Conservation (phyloP, 768 basidiomycete species). For the Phylloporus scabripes region DNA sequence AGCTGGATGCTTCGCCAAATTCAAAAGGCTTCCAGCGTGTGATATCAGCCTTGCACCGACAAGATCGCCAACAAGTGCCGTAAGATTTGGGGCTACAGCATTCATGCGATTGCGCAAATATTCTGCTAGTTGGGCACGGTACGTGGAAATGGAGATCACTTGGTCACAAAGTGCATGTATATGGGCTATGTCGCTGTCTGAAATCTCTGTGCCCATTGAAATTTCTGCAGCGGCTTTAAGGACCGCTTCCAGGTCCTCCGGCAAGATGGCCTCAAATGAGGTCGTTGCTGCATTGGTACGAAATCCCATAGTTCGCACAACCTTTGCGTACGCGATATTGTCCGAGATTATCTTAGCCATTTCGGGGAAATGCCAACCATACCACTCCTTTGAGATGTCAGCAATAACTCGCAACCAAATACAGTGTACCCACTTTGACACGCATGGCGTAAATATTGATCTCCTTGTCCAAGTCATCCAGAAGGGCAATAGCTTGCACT, state of each 20-base stretch:
- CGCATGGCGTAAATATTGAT: slow-evolving; percentile 99
- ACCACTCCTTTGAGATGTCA: slow-evolving; percentile 79
- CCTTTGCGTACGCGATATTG: slow-evolving; percentile 95
- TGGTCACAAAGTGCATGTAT: slow-evolving; percentile 97
- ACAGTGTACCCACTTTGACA: slow-evolving; percentile 68
- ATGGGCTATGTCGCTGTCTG: slow-evolving; percentile 93
- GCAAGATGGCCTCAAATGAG: slow-evolving; percentile 83
- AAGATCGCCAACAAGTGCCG: slow-evolving; percentile 73
- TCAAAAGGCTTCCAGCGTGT: slow-evolving; percentile 68
- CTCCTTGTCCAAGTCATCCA: slow-evolving; percentile 99
- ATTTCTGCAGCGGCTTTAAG: slow-evolving; percentile 95
- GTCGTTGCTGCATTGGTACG: slow-evolving; percentile 88
- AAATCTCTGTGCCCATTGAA: slow-evolving; percentile 99
- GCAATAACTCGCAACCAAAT: not conserved
- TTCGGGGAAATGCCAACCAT: slow-evolving; percentile 99
- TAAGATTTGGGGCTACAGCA: slow-evolving; percentile 96
- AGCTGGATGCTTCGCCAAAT: slow-evolving; percentile 70
- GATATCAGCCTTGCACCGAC: slow-evolving; percentile 72
- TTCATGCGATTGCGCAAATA: slow-evolving; percentile 98
- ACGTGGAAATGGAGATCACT: slow-evolving; percentile 92
- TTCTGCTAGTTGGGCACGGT: slow-evolving; percentile 91
- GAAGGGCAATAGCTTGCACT: slow-evolving; percentile 94
- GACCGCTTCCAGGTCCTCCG: slow-evolving; percentile 94
- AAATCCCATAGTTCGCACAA: slow-evolving; percentile 91
- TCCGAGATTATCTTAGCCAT: slow-evolving; percentile 98